phyloP scores from a whole-genome alignment of 2,329 filamentous ascomycete genomes.

The Apiospora kogelbergensis region DNA sequence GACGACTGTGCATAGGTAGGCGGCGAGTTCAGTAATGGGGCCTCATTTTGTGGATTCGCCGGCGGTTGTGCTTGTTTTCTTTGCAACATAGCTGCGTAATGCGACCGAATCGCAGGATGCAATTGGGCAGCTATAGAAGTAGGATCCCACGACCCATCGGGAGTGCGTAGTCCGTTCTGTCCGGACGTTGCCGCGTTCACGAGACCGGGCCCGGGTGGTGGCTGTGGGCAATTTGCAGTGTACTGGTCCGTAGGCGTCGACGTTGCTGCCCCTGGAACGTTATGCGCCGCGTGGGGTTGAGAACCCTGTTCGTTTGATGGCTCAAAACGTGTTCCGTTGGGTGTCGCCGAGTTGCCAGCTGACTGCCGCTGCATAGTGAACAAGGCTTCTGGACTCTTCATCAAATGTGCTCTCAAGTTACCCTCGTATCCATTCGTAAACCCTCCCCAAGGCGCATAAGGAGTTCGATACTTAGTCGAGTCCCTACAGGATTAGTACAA shows the following conservation, averaged over 20 bases:
- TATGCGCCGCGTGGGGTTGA: neutral
- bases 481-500: slow-evolving; percentile 40
- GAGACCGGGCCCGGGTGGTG: neutral
- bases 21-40: neutral
- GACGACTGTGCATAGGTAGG: neutral
- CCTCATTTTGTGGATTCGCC: neutral
- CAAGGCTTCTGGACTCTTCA: slow-evolving; percentile 40
- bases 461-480: slow-evolving; percentile 56
- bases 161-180: slow-evolving; percentile 8
- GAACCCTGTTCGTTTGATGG: slow-evolving; percentile 18
- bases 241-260: neutral
- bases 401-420: slow-evolving; percentile 45
- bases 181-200: neutral
- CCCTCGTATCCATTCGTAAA: slow-evolving; percentile 64
- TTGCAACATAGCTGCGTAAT: slow-evolving; percentile 31
- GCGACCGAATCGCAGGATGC: slow-evolving; percentile 32
- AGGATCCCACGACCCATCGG: slow-evolving; percentile 13
- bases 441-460: slow-evolving; percentile 56
- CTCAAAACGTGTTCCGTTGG: neutral
- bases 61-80: slow-evolving; percentile 14
- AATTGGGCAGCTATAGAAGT: slow-evolving; percentile 18
- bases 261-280: neutral
- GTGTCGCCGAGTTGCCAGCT: neutral
- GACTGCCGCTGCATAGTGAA: slow-evolving; percentile 22
- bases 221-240: neutral